phyloP scores from a whole-genome alignment of 2,329 filamentous ascomycete genomes.

The Sporothrix mexicana region DNA sequence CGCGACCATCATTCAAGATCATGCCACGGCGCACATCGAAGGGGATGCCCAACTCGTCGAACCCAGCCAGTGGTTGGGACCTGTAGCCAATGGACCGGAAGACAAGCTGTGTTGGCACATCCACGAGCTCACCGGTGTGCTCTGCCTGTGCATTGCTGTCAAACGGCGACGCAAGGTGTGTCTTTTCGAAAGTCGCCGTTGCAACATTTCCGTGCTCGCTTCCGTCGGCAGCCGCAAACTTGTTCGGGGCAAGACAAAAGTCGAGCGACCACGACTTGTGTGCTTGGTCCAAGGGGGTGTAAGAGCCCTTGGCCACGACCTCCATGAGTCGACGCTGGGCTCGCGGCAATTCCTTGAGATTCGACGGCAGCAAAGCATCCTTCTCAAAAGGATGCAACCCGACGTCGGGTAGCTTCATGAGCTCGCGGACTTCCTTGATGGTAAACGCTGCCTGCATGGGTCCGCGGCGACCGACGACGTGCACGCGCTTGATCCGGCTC shows the following conservation, averaged over 20 bases:
- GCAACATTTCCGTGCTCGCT: constrained; percentile 59
- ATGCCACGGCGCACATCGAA: constrained; percentile 78
- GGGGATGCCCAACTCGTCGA: constrained; percentile 73
- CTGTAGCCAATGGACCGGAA: constrained; percentile 97
- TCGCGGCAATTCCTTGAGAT: constrained; percentile 73
- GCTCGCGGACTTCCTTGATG: constrained; percentile 89
- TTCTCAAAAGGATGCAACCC: constrained; percentile 72
- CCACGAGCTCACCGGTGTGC: constrained; percentile 56
- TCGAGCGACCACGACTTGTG: constrained; percentile 81
- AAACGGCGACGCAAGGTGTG: constrained; percentile 60
- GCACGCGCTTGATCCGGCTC: constrained; percentile 78
- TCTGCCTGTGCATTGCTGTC: constrained; percentile 57
- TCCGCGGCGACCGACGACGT: constrained; percentile 86
- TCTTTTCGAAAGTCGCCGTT: constrained; percentile 71
- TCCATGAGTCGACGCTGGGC: constrained; percentile 79
- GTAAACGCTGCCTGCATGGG: constrained; percentile 94
- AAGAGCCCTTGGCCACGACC: constrained; percentile 76
- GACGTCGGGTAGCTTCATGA: constrained; percentile 77
- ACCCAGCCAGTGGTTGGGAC: constrained; percentile 75
- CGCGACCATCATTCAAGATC: constrained; percentile 80
- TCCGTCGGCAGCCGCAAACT: constrained; percentile 60
- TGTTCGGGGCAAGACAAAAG: constrained; percentile 79
- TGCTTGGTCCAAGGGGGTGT: constrained; percentile 53
- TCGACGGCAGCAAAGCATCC: constrained; percentile 67
- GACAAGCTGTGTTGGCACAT: constrained; percentile 71